Conservation (phyloP, 306 rosid genomes). For the Cucumis cinereus region DNA sequence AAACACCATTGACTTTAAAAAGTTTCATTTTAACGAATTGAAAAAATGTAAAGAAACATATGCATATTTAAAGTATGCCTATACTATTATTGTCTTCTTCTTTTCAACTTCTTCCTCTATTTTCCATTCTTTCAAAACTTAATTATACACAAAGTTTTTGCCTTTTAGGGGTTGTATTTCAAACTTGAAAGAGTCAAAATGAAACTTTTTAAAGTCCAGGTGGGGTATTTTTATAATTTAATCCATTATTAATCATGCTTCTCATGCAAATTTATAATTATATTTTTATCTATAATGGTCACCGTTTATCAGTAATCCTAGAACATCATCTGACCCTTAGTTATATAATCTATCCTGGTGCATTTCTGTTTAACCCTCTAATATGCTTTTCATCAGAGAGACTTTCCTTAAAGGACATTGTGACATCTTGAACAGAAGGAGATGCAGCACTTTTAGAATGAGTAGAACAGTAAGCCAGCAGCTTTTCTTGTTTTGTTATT, state of each 20-base stretch:
- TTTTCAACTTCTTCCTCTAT: too few species aligned
- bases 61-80: too few species aligned
- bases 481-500: background rate
- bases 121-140: too few species aligned
- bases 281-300: background rate
- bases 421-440: background rate
- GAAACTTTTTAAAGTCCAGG: too few species aligned
- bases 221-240: too few species aligned
- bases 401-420: conserved; percentile 37
- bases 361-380: conserved; percentile 4
- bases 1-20: too few species aligned
- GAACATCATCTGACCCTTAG: background rate
- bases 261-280: background rate
- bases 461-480: background rate
- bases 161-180: too few species aligned
- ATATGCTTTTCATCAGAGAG: conserved; percentile 43
- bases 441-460: background rate
- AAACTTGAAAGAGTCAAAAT: too few species aligned
- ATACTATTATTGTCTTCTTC: too few species aligned
- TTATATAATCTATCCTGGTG: background rate
- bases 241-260: background rate
- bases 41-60: too few species aligned
- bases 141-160: too few species aligned
- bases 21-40: too few species aligned
- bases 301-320: background rate